These are phyloP conservation scores for Vitis hybrid DNA, from an alignment of 177 flowering plant species.

Conservation along the genomic window DNA sequence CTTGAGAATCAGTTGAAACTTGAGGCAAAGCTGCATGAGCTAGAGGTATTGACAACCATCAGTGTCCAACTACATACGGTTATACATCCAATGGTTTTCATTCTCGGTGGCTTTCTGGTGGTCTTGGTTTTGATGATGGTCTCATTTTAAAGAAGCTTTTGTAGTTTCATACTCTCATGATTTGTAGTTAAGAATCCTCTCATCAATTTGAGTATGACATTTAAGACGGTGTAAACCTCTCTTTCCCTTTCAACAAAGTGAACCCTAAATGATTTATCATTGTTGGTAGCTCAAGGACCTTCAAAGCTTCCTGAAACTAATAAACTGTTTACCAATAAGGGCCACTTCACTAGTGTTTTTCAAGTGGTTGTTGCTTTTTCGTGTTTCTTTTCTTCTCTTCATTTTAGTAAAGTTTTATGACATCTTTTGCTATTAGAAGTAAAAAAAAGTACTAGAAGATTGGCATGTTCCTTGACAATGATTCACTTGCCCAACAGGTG, in stretches of 20 bases:
- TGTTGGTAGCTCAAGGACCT: background rate
- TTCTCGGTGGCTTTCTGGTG: too few relatives aligned
- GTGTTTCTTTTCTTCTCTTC: background rate
- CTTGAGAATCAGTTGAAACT: conserved; percentile 37
- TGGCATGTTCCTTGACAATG: background rate
- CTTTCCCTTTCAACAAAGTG: too few relatives aligned
- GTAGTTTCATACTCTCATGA: too few relatives aligned
- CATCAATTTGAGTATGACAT: too few relatives aligned
- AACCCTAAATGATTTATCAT: too few relatives aligned
- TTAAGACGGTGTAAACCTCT: too few relatives aligned
- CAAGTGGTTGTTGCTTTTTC: background rate
- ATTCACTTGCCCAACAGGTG: conserved; percentile 15
- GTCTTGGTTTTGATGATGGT: too few relatives aligned
- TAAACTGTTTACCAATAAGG: background rate
- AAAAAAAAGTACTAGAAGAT: too few relatives aligned
- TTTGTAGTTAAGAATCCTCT: too few relatives aligned
- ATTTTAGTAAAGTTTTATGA: background rate
- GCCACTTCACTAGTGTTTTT: background rate
- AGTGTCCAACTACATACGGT: background rate
- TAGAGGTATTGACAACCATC: conserved; percentile 28
- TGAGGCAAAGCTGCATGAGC: conserved; percentile 40
- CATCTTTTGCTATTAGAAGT: background rate
- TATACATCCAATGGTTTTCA: too few relatives aligned
- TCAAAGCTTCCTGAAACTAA: conserved; percentile 3
- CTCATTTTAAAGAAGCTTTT: too few relatives aligned